Evolutionary conservation across 257 asterid genomes (phyloP), one percentile per base, ranked within the genome.

Genomic region (Lantana camara): DNA sequence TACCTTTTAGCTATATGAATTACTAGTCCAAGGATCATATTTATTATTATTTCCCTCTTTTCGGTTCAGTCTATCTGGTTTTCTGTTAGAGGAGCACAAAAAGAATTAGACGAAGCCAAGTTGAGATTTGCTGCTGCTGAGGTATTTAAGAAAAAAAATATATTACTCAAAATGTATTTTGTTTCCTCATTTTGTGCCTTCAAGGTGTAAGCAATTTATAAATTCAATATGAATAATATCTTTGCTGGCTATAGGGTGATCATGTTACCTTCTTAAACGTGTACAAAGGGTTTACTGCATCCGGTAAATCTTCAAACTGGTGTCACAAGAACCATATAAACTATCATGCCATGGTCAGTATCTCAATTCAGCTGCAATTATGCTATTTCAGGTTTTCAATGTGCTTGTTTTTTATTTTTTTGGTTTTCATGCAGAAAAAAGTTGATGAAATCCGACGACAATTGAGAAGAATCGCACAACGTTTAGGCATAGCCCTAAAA

Each of bases 61-160:
- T 23, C 42, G 35, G 4, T 66, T 75, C 88, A 93, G 99, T 93
- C 99, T 16, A 82, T 93, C 63, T 93, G 99, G 99, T 70, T 81
- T 71, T 79, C 95, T 21, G 70, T 24, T 46, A 77, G 88, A 75
- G 99, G 97, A 75, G 77, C 77, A 51, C 96, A 85, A 74, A 93
- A 84, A 84, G 95, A 90, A 68, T 70, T 80, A 70, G 99, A 93
- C 71, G 97, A 85, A 75, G 97, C 94, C 62, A 90, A 84, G 69
- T 73, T 90, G 88, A 84, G 96, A 83, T 93, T 93, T 84, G 97
- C 96, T 23, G 87, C 96, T 72, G 88, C 96, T 54, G 99, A 93
- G 97, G 99, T 92, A 45, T 50, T 58, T 66, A 66, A 16, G 48
- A 60, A 69, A 0, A n/a, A n/a, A n/a, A n/a, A n/a, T n/a, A n/a